phyloP scores from a whole-genome alignment of 495 filamentous ascomycete species.

The Penicillium psychrofluorescens region DNA sequence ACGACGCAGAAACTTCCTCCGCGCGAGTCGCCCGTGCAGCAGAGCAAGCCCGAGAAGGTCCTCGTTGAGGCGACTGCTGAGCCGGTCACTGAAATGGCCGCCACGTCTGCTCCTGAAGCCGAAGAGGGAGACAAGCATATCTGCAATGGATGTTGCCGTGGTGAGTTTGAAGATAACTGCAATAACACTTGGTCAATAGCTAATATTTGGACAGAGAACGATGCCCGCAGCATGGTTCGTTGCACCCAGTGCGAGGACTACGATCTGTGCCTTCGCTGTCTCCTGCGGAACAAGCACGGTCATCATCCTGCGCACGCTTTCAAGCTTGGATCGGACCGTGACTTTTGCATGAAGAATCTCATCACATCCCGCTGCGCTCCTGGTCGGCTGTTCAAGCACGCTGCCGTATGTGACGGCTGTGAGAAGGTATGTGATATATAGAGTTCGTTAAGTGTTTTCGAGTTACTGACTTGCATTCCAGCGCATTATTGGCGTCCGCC shows the following conservation, averaged over 20 bases:
- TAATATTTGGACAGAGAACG: constrained; percentile 46
- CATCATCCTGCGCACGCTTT: constrained; percentile 91
- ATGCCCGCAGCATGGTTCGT: constrained; percentile 73
- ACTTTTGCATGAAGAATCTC: constrained; percentile 31
- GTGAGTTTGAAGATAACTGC: constrained; percentile 26
- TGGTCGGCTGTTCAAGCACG: constrained; percentile 77
- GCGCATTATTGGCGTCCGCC: constrained; percentile 79
- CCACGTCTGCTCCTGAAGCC: not conserved
- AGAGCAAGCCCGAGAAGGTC: constrained; percentile 12
- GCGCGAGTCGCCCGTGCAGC: constrained; percentile 31
- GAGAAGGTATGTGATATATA: constrained; percentile 53
- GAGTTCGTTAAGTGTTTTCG: not conserved
- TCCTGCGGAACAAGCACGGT: constrained; percentile 69
- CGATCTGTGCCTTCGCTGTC: constrained; percentile 83
- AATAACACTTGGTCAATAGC: not conserved
- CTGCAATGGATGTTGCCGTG: constrained; percentile 85
- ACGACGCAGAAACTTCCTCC: constrained; percentile 71
- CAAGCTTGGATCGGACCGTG: constrained; percentile 27
- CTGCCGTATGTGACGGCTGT: constrained; percentile 91
- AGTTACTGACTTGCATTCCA: constrained; percentile 10
- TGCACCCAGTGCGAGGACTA: constrained; percentile 83
- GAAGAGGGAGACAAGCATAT: constrained; percentile 53
- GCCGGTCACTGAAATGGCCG: constrained; percentile 7
- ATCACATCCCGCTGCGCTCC: constrained; percentile 59
- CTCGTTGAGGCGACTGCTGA: constrained; percentile 13